Evolutionary conservation across 805 yeast genomes (phyloP).

Genomic region (Suhomyces pyralidae): DNA sequence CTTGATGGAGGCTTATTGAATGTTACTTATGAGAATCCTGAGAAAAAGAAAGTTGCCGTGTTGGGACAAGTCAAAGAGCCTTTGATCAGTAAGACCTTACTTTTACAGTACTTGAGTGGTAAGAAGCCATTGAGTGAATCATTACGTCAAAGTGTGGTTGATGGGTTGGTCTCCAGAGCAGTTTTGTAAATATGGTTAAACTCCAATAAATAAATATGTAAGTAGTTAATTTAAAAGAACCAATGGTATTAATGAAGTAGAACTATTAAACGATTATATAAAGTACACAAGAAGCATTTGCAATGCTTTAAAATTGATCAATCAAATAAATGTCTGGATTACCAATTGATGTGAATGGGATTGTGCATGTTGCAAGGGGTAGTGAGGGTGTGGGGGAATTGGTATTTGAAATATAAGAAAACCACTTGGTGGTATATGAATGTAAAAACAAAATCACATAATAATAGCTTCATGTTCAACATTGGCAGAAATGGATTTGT

Average conservation of each 20-base stretch:
- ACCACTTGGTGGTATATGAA: background rate
- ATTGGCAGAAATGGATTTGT: conserved; percentile 92
- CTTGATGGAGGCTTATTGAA: conserved; percentile 28
- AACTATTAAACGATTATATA: conserved; percentile 1
- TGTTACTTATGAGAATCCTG: conserved; percentile 27
- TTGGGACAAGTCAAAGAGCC: conserved; percentile 67
- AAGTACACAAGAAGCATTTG: conserved; percentile 2
- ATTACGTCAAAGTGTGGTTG: conserved; percentile 43
- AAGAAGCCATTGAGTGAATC: conserved; percentile 60
- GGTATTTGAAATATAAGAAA: background rate
- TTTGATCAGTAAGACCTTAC: conserved; percentile 59
- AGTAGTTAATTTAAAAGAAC: background rate
- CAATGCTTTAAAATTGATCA: background rate
- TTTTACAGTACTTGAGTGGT: conserved; percentile 74
- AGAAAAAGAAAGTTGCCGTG: conserved; percentile 21
- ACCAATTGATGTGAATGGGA: background rate
- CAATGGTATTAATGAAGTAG: conserved; percentile 1
- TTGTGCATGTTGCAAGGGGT: background rate
- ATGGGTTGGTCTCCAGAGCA: conserved; percentile 21
- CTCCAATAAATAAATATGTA: background rate
- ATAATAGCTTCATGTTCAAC: conserved; percentile 98
- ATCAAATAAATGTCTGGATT: background rate
- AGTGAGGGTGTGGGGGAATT: background rate
- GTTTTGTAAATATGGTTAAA: background rate
- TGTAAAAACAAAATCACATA: conserved; percentile 55